Conservation (phyloP, 2,329 filamentous ascomycete genomes). For the Pseudogymnoascus sp. region DNA sequence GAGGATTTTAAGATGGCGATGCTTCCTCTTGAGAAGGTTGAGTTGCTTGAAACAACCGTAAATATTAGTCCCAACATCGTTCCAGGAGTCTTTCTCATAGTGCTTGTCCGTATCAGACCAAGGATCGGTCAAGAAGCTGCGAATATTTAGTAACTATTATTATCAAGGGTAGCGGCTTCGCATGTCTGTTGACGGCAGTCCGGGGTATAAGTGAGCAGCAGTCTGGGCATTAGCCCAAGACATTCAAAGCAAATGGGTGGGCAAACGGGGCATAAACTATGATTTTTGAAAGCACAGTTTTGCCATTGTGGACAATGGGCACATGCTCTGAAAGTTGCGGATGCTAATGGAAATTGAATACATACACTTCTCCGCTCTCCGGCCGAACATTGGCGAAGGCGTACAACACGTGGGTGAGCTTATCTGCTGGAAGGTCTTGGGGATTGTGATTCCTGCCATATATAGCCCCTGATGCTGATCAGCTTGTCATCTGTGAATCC, state of each 20-base stretch:
- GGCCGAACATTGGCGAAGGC: slow-evolving; percentile 79
- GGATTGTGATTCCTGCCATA: slow-evolving; percentile 81
- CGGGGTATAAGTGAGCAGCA: neutral
- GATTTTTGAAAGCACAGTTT: neutral
- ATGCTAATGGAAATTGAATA: neutral
- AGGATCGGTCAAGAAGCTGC: slow-evolving; percentile 44
- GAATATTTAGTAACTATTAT: slow-evolving; percentile 4
- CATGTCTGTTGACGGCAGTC: neutral
- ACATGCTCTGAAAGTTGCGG: neutral
- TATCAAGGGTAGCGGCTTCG: neutral
- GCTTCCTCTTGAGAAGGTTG: slow-evolving; percentile 69
- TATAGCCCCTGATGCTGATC: slow-evolving; percentile 51
- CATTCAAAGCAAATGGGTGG: neutral
- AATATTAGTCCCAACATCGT: slow-evolving; percentile 66
- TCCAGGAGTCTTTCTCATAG: slow-evolving; percentile 60
- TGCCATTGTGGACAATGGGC: neutral
- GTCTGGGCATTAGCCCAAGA: neutral
- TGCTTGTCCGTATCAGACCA: slow-evolving; percentile 68
- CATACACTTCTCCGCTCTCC: slow-evolving; percentile 69
- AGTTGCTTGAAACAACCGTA: slow-evolving; percentile 89
- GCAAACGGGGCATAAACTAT: neutral
- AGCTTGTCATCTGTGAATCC: slow-evolving; percentile 2
- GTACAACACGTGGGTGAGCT: slow-evolving; percentile 84
- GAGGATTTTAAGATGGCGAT: slow-evolving; percentile 77
- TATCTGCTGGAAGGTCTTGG: slow-evolving; percentile 69